These are phyloP conservation scores for Fusarium ambrosium DNA, from an alignment of 2,329 filamentous ascomycete genomes.

Conservation along the genomic window DNA sequence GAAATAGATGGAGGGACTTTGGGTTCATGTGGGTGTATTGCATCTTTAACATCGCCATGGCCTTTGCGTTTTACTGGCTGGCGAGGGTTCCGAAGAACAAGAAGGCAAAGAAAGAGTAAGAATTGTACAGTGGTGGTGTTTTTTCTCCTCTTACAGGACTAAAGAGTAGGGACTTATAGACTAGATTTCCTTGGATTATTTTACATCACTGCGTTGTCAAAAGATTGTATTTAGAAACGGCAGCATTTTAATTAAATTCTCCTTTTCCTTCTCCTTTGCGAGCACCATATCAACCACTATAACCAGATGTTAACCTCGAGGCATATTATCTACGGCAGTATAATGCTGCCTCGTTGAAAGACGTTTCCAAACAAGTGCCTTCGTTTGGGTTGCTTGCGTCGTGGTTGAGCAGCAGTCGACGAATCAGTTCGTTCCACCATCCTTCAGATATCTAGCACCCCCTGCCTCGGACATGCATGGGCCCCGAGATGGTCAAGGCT, in stretches of 20 bases:
- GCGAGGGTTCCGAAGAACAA: background rate
- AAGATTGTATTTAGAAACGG: background rate
- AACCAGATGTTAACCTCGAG: background rate
- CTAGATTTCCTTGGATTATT: background rate
- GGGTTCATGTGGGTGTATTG: background rate
- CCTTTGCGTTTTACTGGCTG: background rate
- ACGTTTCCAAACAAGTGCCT: background rate
- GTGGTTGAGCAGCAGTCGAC: background rate
- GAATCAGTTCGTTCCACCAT: background rate
- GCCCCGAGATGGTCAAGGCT: background rate
- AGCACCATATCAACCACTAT: background rate
- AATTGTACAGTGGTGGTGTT: background rate
- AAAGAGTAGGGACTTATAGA: background rate
- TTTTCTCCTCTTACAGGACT: background rate
- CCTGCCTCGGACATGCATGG: background rate
- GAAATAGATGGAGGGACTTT: background rate
- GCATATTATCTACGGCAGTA: no score
- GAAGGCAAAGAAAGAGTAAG: background rate
- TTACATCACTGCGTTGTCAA: background rate
- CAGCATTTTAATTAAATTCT: background rate
- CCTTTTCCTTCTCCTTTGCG: background rate
- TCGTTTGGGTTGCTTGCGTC: background rate
- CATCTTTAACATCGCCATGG: background rate
- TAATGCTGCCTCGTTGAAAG: no score
- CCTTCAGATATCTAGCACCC: background rate